These are phyloP conservation scores for Diutina ranongensis DNA, from an alignment of 1,139 yeast species.

Conservation along the genomic window DNA sequence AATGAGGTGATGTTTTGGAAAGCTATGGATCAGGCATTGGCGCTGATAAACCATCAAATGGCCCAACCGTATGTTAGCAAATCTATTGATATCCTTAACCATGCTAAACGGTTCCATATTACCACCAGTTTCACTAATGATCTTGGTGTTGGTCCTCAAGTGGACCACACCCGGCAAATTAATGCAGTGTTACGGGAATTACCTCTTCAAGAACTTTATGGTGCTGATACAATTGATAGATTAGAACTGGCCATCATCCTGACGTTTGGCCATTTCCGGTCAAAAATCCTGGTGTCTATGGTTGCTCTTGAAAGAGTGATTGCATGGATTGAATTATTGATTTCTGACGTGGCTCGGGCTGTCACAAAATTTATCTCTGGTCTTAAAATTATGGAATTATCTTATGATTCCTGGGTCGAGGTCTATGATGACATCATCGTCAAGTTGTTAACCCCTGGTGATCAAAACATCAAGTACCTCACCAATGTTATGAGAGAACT, in stretches of 20 bases:
- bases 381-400: not conserved
- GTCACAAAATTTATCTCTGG: not conserved
- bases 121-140: constrained; percentile 65
- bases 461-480: not conserved
- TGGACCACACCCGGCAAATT: not conserved
- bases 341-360: not conserved
- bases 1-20: constrained; percentile 80
- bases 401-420: not conserved
- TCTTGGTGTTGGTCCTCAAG: constrained; percentile 39
- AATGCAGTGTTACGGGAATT: not conserved
- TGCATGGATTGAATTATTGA: not conserved
- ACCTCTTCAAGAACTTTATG: not conserved
- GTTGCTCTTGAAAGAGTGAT: not conserved
- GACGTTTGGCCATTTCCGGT: not conserved
- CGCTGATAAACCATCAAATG: constrained; percentile 48
- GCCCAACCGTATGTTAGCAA: constrained; percentile 39
- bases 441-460: not conserved
- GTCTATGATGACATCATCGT: not conserved
- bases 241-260: not conserved
- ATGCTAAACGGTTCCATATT: constrained; percentile 72
- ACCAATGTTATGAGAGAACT: not conserved
- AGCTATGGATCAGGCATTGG: constrained; percentile 54
- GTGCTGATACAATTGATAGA: not conserved
- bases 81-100: constrained; percentile 52
- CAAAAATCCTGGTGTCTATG: not conserved